phyloP scores from a whole-genome alignment of 2,329 filamentous ascomycete genomes.

The Pseudocercospora crystallina region DNA sequence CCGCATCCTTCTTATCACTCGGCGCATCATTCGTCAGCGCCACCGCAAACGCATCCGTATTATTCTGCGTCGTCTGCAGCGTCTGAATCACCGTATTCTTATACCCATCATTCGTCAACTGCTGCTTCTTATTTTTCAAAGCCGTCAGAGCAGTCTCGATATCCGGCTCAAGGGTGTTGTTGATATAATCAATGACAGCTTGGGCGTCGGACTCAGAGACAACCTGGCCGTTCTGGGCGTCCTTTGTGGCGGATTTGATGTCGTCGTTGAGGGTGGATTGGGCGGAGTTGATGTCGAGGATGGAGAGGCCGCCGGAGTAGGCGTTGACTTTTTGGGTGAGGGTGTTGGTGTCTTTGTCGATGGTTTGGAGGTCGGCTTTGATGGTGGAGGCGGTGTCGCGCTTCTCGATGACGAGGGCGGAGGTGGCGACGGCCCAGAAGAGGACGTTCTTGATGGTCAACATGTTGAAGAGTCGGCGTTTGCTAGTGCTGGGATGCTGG shows the following conservation, averaged over 20 bases:
- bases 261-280: conserved; percentile 20
- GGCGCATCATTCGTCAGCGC: conserved; percentile 17
- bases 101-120: conserved; percentile 17
- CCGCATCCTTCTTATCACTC: conserved; percentile 10
- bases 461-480: conserved; percentile 10
- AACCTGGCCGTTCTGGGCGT: conserved; percentile 12
- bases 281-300: conserved; percentile 16
- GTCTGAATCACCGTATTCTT: conserved; percentile 13
- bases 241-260: conserved; percentile 20
- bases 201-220: conserved; percentile 18
- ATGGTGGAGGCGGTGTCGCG: conserved; percentile 13
- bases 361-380: conserved; percentile 16
- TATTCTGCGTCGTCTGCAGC: conserved; percentile 12
- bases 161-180: conserved; percentile 24
- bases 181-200: conserved; percentile 22
- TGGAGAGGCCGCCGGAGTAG: conserved; percentile 19
- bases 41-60: conserved; percentile 16
- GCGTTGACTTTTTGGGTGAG: conserved; percentile 17
- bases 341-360: conserved; percentile 19
- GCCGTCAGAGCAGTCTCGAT: conserved; percentile 16
- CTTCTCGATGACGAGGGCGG: conserved; percentile 12
- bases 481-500: not conserved
- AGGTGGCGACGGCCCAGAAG: conserved; percentile 9
- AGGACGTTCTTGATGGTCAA: conserved; percentile 17
- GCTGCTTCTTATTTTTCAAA: conserved; percentile 20